These are phyloP conservation scores for Elymus sibiricus DNA, from an alignment of 176 grass and related monocot species.

Conservation along the genomic window DNA sequence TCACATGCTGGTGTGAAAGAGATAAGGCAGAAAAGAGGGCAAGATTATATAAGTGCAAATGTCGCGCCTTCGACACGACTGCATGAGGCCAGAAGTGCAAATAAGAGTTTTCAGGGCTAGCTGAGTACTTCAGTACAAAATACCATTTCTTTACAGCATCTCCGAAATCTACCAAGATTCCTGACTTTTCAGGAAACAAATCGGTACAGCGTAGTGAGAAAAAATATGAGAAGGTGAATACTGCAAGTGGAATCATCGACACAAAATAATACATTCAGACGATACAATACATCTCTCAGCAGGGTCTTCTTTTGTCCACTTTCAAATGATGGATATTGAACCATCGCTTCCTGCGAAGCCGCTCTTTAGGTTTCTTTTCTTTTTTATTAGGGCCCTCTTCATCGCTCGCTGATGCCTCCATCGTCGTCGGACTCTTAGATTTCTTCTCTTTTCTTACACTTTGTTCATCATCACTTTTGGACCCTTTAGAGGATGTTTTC, in stretches of 20 bases:
- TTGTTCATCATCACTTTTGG: constrained; percentile 52
- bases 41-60: neutral
- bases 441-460: constrained; percentile 58
- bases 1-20: too few species aligned
- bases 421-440: constrained; percentile 25
- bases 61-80: neutral
- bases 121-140: neutral
- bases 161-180: constrained; percentile 25
- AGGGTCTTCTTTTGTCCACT: constrained; percentile 91
- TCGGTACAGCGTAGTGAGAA: neutral
- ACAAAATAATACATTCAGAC: constrained; percentile 6
- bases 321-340: constrained; percentile 92
- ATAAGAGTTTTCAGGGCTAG: neutral
- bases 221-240: constrained; percentile 14
- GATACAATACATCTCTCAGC: constrained; percentile 51
- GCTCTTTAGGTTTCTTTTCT: constrained; percentile 58
- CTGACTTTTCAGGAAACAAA: constrained; percentile 56
- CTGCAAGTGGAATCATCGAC: neutral
- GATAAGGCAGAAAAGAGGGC: too few species aligned
- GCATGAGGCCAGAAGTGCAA: neutral
- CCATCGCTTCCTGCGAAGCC: constrained; percentile 83
- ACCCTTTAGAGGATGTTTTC: constrained; percentile 54
- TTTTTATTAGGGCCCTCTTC: constrained; percentile 32
- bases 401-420: constrained; percentile 19
- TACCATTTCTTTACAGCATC: constrained; percentile 46